These are phyloP conservation scores for Penicillium ucsense DNA, from an alignment of 495 filamentous ascomycete species.

Conservation along the genomic window DNA sequence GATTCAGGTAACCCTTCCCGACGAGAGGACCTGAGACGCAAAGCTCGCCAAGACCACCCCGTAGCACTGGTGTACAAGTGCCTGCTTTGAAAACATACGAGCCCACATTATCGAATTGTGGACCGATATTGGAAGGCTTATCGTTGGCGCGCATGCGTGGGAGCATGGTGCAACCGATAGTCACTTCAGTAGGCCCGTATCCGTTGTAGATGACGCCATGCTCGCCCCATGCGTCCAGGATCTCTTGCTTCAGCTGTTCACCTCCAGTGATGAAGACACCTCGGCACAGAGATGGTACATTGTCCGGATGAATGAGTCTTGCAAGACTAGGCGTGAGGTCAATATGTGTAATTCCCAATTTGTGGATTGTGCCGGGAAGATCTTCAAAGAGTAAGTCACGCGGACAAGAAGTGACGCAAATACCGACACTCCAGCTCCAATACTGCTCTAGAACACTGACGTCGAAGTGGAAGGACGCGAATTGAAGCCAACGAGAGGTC, in stretches of 20 bases:
- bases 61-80: slow-evolving; percentile 57
- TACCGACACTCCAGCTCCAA: slow-evolving; percentile 81
- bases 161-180: slow-evolving; percentile 73
- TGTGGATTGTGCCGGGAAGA: slow-evolving; percentile 56
- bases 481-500: slow-evolving; percentile 71
- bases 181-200: slow-evolving; percentile 81
- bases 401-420: slow-evolving; percentile 67
- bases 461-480: slow-evolving; percentile 83
- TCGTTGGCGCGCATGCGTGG: slow-evolving; percentile 60
- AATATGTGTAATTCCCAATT: slow-evolving; percentile 73
- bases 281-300: slow-evolving; percentile 22
- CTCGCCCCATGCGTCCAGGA: slow-evolving; percentile 35
- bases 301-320: slow-evolving; percentile 30
- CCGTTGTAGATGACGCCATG: slow-evolving; percentile 36
- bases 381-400: slow-evolving; percentile 72
- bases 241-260: slow-evolving; percentile 35
- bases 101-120: slow-evolving; percentile 72
- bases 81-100: slow-evolving; percentile 67
- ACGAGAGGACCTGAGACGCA: slow-evolving; percentile 81
- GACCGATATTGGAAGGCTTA: slow-evolving; percentile 76
- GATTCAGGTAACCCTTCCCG: slow-evolving; percentile 77
- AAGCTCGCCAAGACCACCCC: slow-evolving; percentile 77
- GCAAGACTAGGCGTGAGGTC: slow-evolving; percentile 47
- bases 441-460: slow-evolving; percentile 82
- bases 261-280: slow-evolving; percentile 35